phyloP scores from a whole-genome alignment of 352 stramenopile species.

The Paralagenidium karlingii region DNA sequence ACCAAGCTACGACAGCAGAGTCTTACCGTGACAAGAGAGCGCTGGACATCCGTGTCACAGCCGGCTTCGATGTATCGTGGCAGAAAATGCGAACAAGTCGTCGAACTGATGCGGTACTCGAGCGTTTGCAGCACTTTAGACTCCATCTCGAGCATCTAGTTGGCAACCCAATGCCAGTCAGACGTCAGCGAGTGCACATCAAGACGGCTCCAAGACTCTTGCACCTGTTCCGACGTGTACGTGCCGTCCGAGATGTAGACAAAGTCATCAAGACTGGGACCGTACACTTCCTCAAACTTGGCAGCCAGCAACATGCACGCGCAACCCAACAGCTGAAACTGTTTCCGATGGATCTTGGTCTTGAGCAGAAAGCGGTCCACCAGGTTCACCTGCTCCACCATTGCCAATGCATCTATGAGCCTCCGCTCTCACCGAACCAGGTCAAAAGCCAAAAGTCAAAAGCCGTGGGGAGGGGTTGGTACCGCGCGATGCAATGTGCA shows the following conservation, averaged over 20 bases:
- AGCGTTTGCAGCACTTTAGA: constrained; percentile 55
- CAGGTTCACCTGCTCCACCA: constrained; percentile 42
- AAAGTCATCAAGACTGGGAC: constrained; percentile 88
- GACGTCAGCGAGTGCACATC: neutral
- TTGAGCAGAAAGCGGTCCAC: constrained; percentile 71
- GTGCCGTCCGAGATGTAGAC: constrained; percentile 97
- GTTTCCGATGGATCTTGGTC: constrained; percentile 78
- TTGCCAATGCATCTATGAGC: neutral
- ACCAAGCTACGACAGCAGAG: too few relatives aligned
- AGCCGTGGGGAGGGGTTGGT: neutral
- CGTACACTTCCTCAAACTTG: constrained; percentile 98
- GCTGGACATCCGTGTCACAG: constrained; percentile 37
- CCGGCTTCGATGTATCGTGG: constrained; percentile 45
- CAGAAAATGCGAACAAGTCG: constrained; percentile 64
- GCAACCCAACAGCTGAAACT: constrained; percentile 94
- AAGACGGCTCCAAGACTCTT: neutral
- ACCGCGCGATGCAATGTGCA: constrained; percentile 77
- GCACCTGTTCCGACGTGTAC: constrained; percentile 82
- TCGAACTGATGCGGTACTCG: constrained; percentile 64
- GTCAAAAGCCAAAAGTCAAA: neutral
- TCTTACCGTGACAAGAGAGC: constrained; percentile 46
- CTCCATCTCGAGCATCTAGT: constrained; percentile 77
- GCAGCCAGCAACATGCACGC: constrained; percentile 92
- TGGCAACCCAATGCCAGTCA: neutral
- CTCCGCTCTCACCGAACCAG: neutral